Conservation (phyloP, 345 rosid genomes). For the Luvunga scandens region DNA sequence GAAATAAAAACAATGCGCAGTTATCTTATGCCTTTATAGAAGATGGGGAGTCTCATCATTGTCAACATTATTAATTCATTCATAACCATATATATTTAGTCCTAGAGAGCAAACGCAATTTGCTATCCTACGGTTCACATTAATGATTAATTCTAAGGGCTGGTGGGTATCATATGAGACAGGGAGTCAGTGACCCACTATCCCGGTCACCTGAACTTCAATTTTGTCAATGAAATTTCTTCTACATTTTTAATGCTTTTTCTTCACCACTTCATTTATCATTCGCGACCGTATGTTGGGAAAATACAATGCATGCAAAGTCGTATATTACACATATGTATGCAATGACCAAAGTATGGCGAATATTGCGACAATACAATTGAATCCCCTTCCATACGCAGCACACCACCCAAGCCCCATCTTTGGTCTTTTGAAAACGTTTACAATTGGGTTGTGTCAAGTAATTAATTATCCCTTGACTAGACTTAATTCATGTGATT, state of each 20-base stretch:
- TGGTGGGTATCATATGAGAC: neutral
- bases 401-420: neutral
- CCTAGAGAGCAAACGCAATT: neutral
- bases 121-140: neutral
- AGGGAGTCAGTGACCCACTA: neutral
- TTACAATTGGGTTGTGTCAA: neutral
- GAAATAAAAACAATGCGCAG: neutral
- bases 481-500: no score
- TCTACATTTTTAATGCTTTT: neutral
- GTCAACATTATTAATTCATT: neutral
- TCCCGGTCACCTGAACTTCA: neutral
- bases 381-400: neutral
- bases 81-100: neutral
- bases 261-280: neutral
- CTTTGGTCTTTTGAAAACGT: neutral
- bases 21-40: slow-evolving; percentile 6
- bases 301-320: neutral
- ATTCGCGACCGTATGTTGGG: neutral
- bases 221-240: neutral
- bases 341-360: neutral
- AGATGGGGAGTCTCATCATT: slow-evolving; percentile 8
- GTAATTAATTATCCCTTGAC: no score
- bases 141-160: neutral
- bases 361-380: neutral
- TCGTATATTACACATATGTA: neutral